A percentile compares a stretch with the other conserved stretches of the same genome.
Evolutionary conservation across 441 rosid species (phyloP).

Genomic region (Croton laevigatus): DNA sequence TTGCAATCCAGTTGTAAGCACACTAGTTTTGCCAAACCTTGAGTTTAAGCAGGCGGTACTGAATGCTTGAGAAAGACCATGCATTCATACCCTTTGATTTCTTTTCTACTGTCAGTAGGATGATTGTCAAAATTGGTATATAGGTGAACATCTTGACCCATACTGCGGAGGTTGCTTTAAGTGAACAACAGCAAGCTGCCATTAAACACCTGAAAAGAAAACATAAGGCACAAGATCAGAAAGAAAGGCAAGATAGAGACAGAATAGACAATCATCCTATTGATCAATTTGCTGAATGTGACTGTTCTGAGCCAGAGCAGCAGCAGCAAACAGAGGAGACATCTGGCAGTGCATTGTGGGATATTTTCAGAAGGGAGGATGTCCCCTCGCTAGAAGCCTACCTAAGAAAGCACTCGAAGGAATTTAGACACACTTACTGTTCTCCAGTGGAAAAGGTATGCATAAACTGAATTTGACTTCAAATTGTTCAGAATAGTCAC

Average conservation of each 20-base stretch:
- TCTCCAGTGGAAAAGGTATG: slow-evolving; percentile 60
- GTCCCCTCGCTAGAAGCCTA: slow-evolving; percentile 71
- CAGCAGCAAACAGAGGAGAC: slow-evolving; percentile 22
- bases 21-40: neutral
- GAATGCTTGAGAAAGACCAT: neutral
- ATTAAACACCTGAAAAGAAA: slow-evolving; percentile 47
- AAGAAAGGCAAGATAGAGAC: slow-evolving; percentile 35
- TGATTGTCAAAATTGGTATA: slow-evolving; percentile 2
- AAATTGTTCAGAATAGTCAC: neutral
- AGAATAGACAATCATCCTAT: neutral
- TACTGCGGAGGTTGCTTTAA: slow-evolving; percentile 49
- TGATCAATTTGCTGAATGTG: slow-evolving; percentile 16
- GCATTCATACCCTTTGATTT: neutral
- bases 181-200: slow-evolving; percentile 47
- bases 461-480: neutral
- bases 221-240: slow-evolving; percentile 64
- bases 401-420: slow-evolving; percentile 57
- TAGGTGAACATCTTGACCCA: slow-evolving; percentile 91
- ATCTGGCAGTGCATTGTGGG: slow-evolving; percentile 85
- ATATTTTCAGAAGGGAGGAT: slow-evolving; percentile 88
- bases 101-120: neutral
- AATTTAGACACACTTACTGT: slow-evolving; percentile 79
- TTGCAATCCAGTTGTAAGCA: neutral
- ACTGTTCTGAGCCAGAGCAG: slow-evolving; percentile 11
- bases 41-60: neutral